Evolutionary conservation across 2,329 filamentous ascomycete genomes (phyloP).

Genomic region (Clarireedia sp.): DNA sequence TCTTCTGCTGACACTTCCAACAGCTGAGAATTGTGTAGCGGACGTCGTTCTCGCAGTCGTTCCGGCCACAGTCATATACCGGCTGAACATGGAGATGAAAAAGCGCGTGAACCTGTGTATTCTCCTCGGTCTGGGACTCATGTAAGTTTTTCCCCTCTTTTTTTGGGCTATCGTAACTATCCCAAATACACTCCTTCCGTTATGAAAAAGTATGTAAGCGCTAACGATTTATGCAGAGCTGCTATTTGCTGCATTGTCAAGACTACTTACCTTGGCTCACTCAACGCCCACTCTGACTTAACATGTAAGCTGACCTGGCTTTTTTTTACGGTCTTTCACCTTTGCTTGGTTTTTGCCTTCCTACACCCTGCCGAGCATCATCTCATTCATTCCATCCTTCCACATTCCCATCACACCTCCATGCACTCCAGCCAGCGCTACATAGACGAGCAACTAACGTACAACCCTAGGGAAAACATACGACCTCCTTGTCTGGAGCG

Average conservation of each 20-base stretch:
- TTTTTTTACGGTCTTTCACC: too few species aligned
- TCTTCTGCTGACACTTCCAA: not conserved
- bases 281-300: constrained; percentile 4
- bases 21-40: constrained; percentile 4
- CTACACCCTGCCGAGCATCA: too few species aligned
- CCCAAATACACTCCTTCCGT: too few species aligned
- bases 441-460: not conserved
- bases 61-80: constrained; percentile 3
- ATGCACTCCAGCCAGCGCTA: not conserved
- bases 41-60: constrained; percentile 7
- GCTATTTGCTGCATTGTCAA: constrained; percentile 8
- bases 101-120: constrained; percentile 6
- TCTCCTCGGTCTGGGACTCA: constrained; percentile 5
- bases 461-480: constrained; percentile 1
- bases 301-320: constrained; percentile 2
- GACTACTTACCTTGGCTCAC: not conserved
- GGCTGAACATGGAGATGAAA: constrained; percentile 5
- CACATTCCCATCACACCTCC: too few species aligned
- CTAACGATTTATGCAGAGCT: not conserved
- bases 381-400: too few species aligned
- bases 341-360: too few species aligned
- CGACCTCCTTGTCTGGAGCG: constrained; percentile 5
- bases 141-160: not conserved
- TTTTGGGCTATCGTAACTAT: not conserved
- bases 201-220: not conserved